Percentiles rank a stretch among this genome's conserved stretches.
Evolutionary conservation across 768 basidiomycete genomes (phyloP).

Genomic region (Asterophora parasitica): DNA sequence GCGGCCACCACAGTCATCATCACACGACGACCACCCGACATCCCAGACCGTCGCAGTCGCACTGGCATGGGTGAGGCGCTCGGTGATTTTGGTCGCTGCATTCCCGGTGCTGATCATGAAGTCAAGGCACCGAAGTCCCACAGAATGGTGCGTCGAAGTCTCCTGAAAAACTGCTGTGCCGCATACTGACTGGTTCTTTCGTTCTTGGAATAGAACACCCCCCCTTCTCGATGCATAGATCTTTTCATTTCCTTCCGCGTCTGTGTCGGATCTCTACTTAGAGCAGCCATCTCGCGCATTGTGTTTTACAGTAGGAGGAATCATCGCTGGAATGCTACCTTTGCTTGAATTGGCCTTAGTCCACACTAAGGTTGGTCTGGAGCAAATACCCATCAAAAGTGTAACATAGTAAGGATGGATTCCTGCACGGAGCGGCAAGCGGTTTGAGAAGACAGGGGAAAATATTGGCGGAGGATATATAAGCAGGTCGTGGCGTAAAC

Average conservation of each 20-base stretch:
- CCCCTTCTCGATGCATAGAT: not conserved
- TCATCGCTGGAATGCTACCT: not conserved
- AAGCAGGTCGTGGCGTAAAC: constrained; percentile 39
- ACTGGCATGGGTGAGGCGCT: too few species aligned
- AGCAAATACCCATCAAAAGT: constrained; percentile 18
- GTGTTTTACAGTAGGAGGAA: not conserved
- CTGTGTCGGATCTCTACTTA: not conserved
- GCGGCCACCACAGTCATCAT: too few species aligned
- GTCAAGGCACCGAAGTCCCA: too few species aligned
- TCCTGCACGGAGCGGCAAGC: constrained; percentile 23
- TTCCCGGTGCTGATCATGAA: too few species aligned
- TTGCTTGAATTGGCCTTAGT: not conserved
- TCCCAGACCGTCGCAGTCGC: too few species aligned
- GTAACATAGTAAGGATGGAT: constrained; percentile 14
- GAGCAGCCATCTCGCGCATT: too few species aligned
- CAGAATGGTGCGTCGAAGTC: too few species aligned
- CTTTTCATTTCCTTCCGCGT: not conserved
- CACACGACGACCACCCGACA: too few species aligned
- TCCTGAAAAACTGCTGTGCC: too few species aligned
- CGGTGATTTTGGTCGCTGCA: too few species aligned
- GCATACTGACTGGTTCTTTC: not conserved
- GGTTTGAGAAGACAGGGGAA: constrained; percentile 35
- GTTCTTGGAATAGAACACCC: not conserved
- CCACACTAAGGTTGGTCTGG: constrained; percentile 3
- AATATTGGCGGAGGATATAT: constrained; percentile 42